These are phyloP conservation scores for Nemania sp. DNA, from an alignment of 2,329 filamentous ascomycete genomes.

Conservation along the genomic window DNA sequence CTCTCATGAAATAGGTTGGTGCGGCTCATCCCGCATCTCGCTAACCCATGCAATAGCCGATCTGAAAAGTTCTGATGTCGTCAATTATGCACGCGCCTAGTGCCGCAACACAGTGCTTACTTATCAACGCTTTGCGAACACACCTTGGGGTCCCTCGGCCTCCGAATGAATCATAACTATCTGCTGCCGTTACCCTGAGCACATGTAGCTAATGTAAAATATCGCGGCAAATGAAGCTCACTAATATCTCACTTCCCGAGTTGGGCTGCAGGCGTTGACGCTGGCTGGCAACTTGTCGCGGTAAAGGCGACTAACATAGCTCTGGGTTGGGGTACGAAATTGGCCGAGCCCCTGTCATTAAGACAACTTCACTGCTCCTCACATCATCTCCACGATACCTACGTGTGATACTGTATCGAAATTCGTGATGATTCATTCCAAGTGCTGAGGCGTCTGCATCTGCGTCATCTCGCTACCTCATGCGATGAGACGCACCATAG, in stretches of 20 bases:
- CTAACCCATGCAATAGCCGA: constrained; percentile 20
- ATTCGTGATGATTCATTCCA: background rate
- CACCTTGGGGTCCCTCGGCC: constrained; percentile 19
- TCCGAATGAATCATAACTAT: constrained; percentile 14
- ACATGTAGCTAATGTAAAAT: background rate
- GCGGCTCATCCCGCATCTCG: constrained; percentile 24
- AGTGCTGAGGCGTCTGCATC: constrained; percentile 13
- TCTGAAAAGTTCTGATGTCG: constrained; percentile 18
- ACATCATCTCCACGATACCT: background rate
- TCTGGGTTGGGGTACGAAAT: constrained; percentile 27
- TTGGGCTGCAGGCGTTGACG: background rate
- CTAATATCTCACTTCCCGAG: constrained; percentile 1
- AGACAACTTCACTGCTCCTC: constrained; percentile 3
- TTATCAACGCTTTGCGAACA: constrained; percentile 19
- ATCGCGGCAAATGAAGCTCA: background rate
- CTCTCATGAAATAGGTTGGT: constrained; percentile 8
- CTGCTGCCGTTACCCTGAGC: no score
- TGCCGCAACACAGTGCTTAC: background rate
- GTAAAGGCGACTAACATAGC: constrained; percentile 11
- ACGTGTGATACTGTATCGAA: constrained; percentile 3
- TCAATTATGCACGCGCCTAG: constrained; percentile 18
- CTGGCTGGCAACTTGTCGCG: constrained; percentile 1
- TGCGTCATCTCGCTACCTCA: constrained; percentile 18
- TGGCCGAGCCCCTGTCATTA: constrained; percentile 14
- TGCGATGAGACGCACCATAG: constrained; percentile 22